Conservation (phyloP, 2,329 filamentous ascomycete species). For the Aspergillus arachidicola region DNA sequence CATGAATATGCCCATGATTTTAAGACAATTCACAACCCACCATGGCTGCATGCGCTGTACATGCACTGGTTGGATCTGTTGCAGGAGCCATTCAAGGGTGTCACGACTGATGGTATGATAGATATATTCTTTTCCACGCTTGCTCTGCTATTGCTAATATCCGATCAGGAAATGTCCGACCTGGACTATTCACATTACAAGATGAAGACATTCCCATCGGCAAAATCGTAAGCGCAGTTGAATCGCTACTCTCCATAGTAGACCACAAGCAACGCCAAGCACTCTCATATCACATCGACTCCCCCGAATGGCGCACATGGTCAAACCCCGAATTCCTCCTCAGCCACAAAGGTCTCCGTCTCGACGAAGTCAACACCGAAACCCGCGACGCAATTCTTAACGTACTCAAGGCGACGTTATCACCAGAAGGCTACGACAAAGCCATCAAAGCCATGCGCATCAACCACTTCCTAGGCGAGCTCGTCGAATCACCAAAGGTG, state of each 20-base stretch:
- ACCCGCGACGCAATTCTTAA: constrained; percentile 55
- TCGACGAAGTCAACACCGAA: constrained; percentile 61
- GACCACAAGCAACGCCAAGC: constrained; percentile 52
- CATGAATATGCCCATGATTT: constrained; percentile 65
- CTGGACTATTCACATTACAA: constrained; percentile 59
- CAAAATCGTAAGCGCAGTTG: constrained; percentile 56
- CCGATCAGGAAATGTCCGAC: constrained; percentile 48
- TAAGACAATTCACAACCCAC: constrained; percentile 60
- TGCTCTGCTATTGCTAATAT: not conserved
- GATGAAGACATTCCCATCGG: constrained; percentile 66
- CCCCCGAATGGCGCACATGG: constrained; percentile 71
- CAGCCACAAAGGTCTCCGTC: constrained; percentile 67
- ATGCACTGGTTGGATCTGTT: constrained; percentile 60
- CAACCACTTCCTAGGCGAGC: constrained; percentile 73
- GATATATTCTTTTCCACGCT: constrained; percentile 8
- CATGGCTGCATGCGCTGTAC: constrained; percentile 67
- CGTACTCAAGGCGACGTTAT: constrained; percentile 62
- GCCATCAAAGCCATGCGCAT: constrained; percentile 70
- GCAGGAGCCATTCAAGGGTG: constrained; percentile 69
- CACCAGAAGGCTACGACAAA: constrained; percentile 71
- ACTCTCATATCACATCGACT: constrained; percentile 65
- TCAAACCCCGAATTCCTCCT: constrained; percentile 75
- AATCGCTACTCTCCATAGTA: constrained; percentile 51
- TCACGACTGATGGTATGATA: constrained; percentile 66
- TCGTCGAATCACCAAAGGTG: constrained; percentile 63